Conservation (phyloP, 345 rosid genomes). For the Hirschfeldia incana region DNA sequence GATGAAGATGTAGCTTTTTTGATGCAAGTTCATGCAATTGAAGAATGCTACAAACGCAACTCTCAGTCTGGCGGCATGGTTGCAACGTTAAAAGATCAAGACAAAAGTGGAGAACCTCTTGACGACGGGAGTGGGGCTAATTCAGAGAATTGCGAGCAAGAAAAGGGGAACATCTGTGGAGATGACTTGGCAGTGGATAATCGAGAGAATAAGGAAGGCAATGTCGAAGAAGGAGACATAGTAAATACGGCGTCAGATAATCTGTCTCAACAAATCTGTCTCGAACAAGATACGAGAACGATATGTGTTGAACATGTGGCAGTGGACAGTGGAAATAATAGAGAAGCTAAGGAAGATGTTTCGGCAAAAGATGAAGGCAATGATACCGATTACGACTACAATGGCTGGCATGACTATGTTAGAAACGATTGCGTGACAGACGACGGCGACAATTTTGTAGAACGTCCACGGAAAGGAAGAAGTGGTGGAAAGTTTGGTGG, state of each 20-base stretch:
- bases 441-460: neutral
- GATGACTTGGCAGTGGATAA: neutral
- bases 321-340: neutral
- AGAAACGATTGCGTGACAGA: neutral
- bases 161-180: neutral
- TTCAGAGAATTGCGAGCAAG: neutral
- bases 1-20: neutral
- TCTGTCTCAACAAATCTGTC: neutral
- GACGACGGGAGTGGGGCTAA: neutral
- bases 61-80: neutral
- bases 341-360: neutral
- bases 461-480: neutral
- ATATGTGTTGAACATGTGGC: neutral
- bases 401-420: neutral
- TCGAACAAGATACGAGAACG: neutral
- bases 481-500: neutral
- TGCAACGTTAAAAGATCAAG: no score
- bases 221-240: neutral
- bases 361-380: neutral
- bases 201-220: neutral
- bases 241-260: neutral
- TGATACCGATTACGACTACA: neutral
- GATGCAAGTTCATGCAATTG: neutral
- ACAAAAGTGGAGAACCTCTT: neutral
- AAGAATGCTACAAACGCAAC: neutral